These are phyloP conservation scores for Monosporozyma aerobia DNA, from an alignment of 805 yeast species.

Conservation along the genomic window DNA sequence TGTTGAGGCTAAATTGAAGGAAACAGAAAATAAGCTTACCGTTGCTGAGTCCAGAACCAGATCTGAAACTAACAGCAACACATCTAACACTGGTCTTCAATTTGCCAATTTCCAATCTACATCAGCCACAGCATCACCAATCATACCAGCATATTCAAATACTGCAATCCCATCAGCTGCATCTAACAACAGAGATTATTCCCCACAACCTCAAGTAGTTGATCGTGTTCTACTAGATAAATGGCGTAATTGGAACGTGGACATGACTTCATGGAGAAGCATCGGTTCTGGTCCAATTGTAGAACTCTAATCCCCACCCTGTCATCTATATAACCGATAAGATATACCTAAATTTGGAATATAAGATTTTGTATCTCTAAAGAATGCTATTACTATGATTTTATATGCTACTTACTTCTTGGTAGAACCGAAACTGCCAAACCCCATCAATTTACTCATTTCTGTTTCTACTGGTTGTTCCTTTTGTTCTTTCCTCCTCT, in stretches of 20 bases:
- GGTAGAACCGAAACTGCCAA: conserved; percentile 44
- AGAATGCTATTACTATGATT: background rate
- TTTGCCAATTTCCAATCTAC: conserved; percentile 12
- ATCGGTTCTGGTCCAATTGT: conserved; percentile 57
- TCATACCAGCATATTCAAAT: conserved; percentile 4
- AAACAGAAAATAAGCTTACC: conserved; percentile 4
- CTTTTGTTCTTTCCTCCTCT: background rate
- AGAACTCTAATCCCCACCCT: conserved; percentile 29
- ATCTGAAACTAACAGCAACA: background rate
- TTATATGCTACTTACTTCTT: conserved; percentile 24
- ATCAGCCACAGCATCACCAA: conserved; percentile 13
- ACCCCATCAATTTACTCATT: conserved; percentile 46
- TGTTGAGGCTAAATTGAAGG: conserved; percentile 14
- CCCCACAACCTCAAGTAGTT: conserved; percentile 12
- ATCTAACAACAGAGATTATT: background rate
- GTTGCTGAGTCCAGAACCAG: background rate
- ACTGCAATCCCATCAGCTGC: background rate
- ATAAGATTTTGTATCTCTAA: background rate
- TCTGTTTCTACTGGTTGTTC: conserved; percentile 11
- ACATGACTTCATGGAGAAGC: conserved; percentile 76
- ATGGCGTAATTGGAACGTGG: conserved; percentile 82
- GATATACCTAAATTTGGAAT: background rate
- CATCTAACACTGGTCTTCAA: conserved; percentile 4
- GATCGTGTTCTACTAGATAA: conserved; percentile 51
- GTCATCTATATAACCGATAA: background rate